Conservation (phyloP, 805 yeast genomes). For the Clavispora vitiphila region DNA sequence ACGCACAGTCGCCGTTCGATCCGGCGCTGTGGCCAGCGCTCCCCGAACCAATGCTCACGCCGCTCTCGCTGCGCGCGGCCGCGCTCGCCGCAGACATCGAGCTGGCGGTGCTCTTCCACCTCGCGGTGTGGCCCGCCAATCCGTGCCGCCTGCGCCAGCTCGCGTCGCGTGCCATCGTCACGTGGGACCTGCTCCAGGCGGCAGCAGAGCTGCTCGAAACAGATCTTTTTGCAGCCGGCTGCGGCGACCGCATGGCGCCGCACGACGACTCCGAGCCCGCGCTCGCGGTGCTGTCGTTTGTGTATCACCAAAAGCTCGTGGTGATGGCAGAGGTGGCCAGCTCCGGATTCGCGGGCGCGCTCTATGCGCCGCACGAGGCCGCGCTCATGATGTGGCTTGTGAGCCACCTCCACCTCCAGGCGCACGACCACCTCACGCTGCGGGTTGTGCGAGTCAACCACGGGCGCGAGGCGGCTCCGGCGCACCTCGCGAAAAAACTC, state of each 20-base stretch:
- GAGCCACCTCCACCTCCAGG: constrained; percentile 39
- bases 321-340: constrained; percentile 70
- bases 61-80: neutral
- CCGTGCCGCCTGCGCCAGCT: constrained; percentile 81
- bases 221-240: constrained; percentile 29
- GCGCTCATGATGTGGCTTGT: constrained; percentile 66
- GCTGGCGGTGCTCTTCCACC: constrained; percentile 31
- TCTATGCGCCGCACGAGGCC: constrained; percentile 69
- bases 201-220: constrained; percentile 62
- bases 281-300: constrained; percentile 67
- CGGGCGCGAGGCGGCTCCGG: constrained; percentile 8
- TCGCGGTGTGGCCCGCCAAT: constrained; percentile 43
- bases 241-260: constrained; percentile 29
- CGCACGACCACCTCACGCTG: constrained; percentile 42
- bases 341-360: constrained; percentile 69
- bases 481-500: constrained; percentile 21
- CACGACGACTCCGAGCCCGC: constrained; percentile 33
- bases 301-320: constrained; percentile 59
- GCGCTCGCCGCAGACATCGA: constrained; percentile 35
- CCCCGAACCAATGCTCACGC: neutral
- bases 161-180: constrained; percentile 46
- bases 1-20: constrained; percentile 20
- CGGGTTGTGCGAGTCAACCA: constrained; percentile 28
- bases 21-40: constrained; percentile 14
- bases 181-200: constrained; percentile 81